Evolutionary conservation across 371 early-diverging fungal genomes (phyloP), one percentile per base, ranked within the genome.

Genomic region (Mortierella sp.): DNA sequence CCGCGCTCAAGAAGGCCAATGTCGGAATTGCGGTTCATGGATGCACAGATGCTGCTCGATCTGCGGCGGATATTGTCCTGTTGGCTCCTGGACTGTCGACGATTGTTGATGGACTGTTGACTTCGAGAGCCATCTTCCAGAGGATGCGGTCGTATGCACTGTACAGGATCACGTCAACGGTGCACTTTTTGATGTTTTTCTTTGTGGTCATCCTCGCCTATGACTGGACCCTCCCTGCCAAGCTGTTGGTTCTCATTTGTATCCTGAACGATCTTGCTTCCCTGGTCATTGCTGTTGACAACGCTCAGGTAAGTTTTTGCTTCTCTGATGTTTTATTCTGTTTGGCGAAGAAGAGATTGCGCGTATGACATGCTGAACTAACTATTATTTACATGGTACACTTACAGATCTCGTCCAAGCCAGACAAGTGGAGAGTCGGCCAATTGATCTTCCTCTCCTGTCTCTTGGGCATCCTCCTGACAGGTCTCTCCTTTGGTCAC

Each of bases 51-150:
- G 97, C 98, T n/a, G 97, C 98, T 48, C 95, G 98, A 44, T 94
- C 96, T n/a, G 98, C 98, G 44, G 95, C 97, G 57, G 98, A 98
- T 88, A 97, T 98, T 88, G 97, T 98, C 8, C 89, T 98, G 78
- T 88, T 96, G 57, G 96, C 96, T 40, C 93, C 96, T 19, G 97
- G 97, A 71, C 91, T 98, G 46, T 93, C 95, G 53, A 96, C 97
- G 0, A 98, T 98, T 80, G 94, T 95, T 69, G 96, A 96, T 83
- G 97, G 97, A 72, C 91, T 97, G 79, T 86, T 90, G 72, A 91
- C 95, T 13, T 96, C 96, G 59, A 94, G 97, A 81, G 95, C 96
- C 53, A 97, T 97, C 77, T 98, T 98, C 91, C 98, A 98, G 88
- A 94, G 98, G 77, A 95, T 97, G 92, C 93, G 96, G 31, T 96